Conservation (phyloP, 768 basidiomycete genomes). For the Inosperma sp. region DNA sequence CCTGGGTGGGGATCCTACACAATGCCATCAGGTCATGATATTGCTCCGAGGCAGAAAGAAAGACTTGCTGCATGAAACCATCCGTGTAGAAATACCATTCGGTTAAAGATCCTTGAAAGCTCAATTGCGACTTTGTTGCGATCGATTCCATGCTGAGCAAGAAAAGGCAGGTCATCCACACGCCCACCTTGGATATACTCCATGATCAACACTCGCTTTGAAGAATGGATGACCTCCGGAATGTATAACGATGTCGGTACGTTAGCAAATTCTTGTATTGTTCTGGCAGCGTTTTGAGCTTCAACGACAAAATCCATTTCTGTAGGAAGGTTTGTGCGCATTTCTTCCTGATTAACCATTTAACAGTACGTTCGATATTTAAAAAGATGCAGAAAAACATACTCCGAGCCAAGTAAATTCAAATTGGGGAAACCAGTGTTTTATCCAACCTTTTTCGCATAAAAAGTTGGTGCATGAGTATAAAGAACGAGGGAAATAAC, state of each 20-base stretch:
- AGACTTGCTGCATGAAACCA: conserved; percentile 78
- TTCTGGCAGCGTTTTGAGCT: conserved; percentile 76
- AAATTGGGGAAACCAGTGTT: conserved; percentile 91
- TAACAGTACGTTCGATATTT: conserved; percentile 29
- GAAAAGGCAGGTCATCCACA: conserved; percentile 82
- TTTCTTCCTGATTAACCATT: conserved; percentile 70
- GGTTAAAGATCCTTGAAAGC: conserved; percentile 83
- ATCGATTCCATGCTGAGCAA: conserved; percentile 80
- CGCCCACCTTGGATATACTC: conserved; percentile 89
- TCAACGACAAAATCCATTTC: conserved; percentile 96
- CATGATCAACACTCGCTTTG: conserved; percentile 87
- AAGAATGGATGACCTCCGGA: conserved; percentile 73
- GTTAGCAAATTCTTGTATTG: conserved; percentile 62
- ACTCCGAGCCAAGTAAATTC: conserved; percentile 89
- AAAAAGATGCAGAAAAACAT: conserved; percentile 23
- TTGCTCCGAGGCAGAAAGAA: too few relatives aligned
- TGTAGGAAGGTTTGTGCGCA: conserved; percentile 85
- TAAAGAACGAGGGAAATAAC: conserved; percentile 13
- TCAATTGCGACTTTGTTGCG: conserved; percentile 92
- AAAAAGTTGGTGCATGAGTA: neutral
- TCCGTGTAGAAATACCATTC: conserved; percentile 95
- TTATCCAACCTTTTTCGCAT: conserved; percentile 62
- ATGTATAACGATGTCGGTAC: conserved; percentile 82
- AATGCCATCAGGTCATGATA: conserved; percentile 7
- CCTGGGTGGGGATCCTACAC: conserved; percentile 83